Percentiles rank a stretch among this genome's conserved stretches.
phyloP scores from a whole-genome alignment of 140 eudicot species.

The Bidens hawaiensis region DNA sequence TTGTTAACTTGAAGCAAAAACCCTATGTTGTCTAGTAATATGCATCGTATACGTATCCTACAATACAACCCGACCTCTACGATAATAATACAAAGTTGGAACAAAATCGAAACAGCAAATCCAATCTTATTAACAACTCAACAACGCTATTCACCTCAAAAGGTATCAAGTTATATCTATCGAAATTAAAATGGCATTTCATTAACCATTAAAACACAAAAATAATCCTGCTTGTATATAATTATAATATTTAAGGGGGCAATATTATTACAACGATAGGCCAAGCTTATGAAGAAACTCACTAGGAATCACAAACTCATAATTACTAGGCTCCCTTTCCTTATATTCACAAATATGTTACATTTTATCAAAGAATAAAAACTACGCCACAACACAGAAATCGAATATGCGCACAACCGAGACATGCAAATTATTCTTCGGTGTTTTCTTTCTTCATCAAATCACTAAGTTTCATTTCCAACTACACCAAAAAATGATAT shows the following conservation, averaged over 20 bases:
- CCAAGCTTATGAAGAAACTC: conserved; percentile 14
- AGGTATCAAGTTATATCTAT: background rate
- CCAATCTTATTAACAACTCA: background rate
- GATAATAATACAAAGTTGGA: no score
- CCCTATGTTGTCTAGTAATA: no score
- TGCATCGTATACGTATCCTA: no score
- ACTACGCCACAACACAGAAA: conserved; percentile 1
- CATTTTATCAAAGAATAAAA: conserved; percentile 30
- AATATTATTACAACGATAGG: conserved; percentile 21
- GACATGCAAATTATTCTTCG: conserved; percentile 18
- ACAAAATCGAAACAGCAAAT: no score
- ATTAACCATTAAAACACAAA: background rate
- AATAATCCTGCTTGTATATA: conserved; percentile 9
- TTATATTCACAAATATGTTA: conserved; percentile 32
- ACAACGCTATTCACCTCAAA: background rate
- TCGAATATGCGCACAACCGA: background rate
- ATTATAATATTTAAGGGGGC: background rate
- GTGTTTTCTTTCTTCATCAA: conserved; percentile 29
- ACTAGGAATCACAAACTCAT: conserved; percentile 16
- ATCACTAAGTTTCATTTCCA: conserved; percentile 34
- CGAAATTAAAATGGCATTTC: background rate
- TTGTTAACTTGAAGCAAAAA: no score
- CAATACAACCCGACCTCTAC: no score
- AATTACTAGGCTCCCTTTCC: conserved; percentile 19
- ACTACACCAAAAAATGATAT: conserved; percentile 6